These are phyloP conservation scores for Tilletia caries DNA, from an alignment of 1,284 basidiomycete species.

Conservation along the genomic window DNA sequence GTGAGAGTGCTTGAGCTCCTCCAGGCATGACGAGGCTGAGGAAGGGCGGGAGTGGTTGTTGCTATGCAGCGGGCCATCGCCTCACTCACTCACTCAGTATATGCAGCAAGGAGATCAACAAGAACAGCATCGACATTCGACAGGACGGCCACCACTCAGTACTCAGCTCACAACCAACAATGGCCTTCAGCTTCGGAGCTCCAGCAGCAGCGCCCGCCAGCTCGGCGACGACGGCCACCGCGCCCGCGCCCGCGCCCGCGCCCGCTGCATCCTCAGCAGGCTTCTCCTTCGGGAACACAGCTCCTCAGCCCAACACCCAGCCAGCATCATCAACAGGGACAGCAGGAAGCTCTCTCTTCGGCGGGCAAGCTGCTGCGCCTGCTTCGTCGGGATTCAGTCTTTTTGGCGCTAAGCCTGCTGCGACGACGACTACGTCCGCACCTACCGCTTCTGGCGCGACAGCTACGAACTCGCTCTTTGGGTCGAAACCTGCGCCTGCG, in stretches of 20 bases:
- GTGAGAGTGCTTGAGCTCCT: background rate
- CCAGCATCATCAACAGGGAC: background rate
- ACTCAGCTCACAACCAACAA: background rate
- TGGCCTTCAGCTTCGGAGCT: background rate
- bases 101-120: background rate
- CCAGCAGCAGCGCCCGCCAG: constrained; percentile 2
- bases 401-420: constrained; percentile 21
- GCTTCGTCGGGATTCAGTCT: constrained; percentile 3
- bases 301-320: too few relatives aligned
- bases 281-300: constrained; percentile 28
- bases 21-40: background rate
- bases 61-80: background rate
- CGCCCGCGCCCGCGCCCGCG: background rate
- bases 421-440: constrained; percentile 5
- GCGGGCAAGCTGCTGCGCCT: background rate
- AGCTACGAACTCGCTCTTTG: background rate
- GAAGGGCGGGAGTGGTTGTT: background rate
- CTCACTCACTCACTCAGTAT: background rate
- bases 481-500: background rate
- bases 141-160: background rate
- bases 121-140: background rate
- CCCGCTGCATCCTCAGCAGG: constrained; percentile 6
- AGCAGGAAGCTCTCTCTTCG: background rate
- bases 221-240: background rate
- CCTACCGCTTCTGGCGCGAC: background rate